phyloP scores from a whole-genome alignment of 495 filamentous ascomycete genomes.

The Hypoxylon rickii region DNA sequence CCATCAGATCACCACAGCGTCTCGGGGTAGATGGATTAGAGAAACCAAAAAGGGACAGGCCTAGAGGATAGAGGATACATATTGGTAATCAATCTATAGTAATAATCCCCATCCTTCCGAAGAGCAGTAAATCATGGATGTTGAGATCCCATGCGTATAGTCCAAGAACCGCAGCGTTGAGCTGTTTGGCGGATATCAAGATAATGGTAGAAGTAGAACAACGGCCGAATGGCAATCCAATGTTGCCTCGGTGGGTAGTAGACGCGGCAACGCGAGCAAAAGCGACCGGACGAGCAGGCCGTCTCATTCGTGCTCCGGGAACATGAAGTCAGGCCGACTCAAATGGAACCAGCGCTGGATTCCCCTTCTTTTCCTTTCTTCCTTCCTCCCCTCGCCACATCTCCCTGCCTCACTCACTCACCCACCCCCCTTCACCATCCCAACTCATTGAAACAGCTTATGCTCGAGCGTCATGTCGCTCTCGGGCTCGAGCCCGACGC shows the following conservation, averaged over 20 bases:
- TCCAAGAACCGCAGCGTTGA: conserved; percentile 18
- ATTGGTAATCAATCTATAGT: not conserved
- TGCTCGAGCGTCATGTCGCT: conserved; percentile 99
- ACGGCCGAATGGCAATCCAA: not conserved
- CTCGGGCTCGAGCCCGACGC: conserved; percentile 96
- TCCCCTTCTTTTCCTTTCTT: not conserved
- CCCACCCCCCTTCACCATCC: too few species aligned
- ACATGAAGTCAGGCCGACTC: too few species aligned
- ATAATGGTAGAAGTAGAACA: not conserved
- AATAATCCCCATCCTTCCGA: not conserved
- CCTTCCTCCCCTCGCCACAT: not conserved
- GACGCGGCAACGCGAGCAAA: not conserved
- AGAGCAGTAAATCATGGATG: too few species aligned
- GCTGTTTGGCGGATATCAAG: not conserved
- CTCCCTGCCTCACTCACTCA: not conserved
- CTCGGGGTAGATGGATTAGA: not conserved
- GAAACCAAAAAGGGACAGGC: not conserved
- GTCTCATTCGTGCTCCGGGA: too few species aligned
- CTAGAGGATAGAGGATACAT: not conserved
- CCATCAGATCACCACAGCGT: too few species aligned
- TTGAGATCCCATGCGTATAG: conserved; percentile 19
- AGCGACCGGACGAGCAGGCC: too few species aligned
- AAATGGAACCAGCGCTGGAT: too few species aligned
- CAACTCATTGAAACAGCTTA: conserved; percentile 96
- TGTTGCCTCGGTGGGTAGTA: not conserved